Evolutionary conservation across 1,284 basidiomycete genomes (phyloP), one percentile per base, ranked within the genome.

Genomic region (Ganoderma resinaceum): DNA sequence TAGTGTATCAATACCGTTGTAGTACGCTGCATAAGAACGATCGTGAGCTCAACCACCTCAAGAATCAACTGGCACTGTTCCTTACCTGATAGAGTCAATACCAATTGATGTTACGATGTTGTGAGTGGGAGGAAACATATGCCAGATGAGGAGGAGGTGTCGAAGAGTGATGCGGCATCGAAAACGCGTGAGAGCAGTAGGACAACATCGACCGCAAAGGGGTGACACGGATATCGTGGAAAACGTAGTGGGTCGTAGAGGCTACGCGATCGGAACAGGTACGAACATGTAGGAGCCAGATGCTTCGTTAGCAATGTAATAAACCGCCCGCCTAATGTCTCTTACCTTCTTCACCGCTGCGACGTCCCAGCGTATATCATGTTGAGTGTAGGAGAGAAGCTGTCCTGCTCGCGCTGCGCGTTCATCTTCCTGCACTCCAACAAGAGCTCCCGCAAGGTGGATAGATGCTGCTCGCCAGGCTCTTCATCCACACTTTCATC

Each of bases 351-450:
- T 62, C 64, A 67, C 35, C 46, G 37, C 52, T 65, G 70, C 42
- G 68, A 68, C 3, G 65, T 49, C 11, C 69, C 66, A 3, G 71
- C 67, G 53, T 72, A 72, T 40, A 72, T 69, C 67, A 70, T 70
- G 52, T 63, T 65, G 49, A 72, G 63, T 49, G 67, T 63, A 31
- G 71, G 67, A 12, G 71, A 66, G 18, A 67, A 65, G 40, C 67
- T 63, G 53, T 72, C 71, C 63, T 66, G 49, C 53, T 72, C 71
- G 12, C 71, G 62, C 53, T 70, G 66, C 29, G 69, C 67, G 33
- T 74, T 74, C 84, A 89, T 85, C 72, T 78, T 80, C 69, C 81
- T 81, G 72, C 86, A 87, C 69, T 89, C 85, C 43, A 80, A 80
- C 52, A 89, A 69, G 40, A 88, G 71, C 70, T 85, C 81, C 69